Conservation (phyloP, 495 filamentous ascomycete species). For the Neurospora sp. region DNA sequence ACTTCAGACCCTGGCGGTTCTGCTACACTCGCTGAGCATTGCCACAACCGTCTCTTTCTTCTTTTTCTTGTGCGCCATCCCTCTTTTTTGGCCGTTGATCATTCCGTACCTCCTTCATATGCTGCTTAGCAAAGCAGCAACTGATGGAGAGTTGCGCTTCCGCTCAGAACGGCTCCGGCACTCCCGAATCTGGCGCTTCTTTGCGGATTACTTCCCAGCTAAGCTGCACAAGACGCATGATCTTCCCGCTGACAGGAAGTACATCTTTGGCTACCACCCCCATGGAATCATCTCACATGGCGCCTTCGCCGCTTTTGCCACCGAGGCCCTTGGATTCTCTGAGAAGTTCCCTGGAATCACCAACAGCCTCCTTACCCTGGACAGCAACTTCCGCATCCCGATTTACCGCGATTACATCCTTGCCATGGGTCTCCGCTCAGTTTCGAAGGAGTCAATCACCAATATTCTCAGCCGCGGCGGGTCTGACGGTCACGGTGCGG, state of each 20-base stretch:
- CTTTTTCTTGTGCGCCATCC: slow-evolving; percentile 85
- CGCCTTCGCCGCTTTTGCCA: slow-evolving; percentile 85
- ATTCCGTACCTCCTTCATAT: slow-evolving; percentile 84
- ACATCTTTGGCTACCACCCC: slow-evolving; percentile 96
- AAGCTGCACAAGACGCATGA: slow-evolving; percentile 72
- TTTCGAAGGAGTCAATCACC: slow-evolving; percentile 82
- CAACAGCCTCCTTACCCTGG: slow-evolving; percentile 83
- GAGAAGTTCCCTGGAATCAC: slow-evolving; percentile 92
- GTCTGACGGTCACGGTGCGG: slow-evolving; percentile 74
- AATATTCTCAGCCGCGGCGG: slow-evolving; percentile 75
- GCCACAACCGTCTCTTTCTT: slow-evolving; percentile 66
- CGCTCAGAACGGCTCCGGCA: slow-evolving; percentile 64
- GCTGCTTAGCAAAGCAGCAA: slow-evolving; percentile 64
- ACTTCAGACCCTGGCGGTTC: slow-evolving; percentile 76
- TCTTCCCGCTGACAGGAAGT: slow-evolving; percentile 76
- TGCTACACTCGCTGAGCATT: slow-evolving; percentile 78
- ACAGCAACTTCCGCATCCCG: slow-evolving; percentile 88
- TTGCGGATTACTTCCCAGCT: slow-evolving; percentile 87
- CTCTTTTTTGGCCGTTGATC: slow-evolving; percentile 81
- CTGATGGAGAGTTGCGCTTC: slow-evolving; percentile 60
- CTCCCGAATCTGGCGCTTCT: slow-evolving; percentile 76
- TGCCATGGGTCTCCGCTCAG: slow-evolving; percentile 73
- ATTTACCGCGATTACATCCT: slow-evolving; percentile 90
- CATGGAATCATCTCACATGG: slow-evolving; percentile 96
- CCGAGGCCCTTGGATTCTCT: slow-evolving; percentile 81